Evolutionary conservation across 305 asterid genomes (phyloP), one percentile per base, ranked within the genome.

Genomic region (Fraxinus greggii): DNA sequence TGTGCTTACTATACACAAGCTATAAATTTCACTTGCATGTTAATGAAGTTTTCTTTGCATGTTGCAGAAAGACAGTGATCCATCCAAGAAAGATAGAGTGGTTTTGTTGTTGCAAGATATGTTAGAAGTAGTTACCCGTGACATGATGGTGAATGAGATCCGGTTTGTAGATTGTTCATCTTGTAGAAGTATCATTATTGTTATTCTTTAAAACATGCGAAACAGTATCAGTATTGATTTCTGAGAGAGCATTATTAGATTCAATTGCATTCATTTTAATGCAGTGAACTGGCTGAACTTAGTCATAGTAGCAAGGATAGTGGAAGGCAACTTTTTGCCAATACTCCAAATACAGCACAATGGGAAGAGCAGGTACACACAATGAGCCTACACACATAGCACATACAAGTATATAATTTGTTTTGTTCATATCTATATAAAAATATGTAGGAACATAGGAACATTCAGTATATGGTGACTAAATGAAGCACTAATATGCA

Each of bases 51-150:
- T 85, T 76, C 76, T 80, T 80, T 72, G 29, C 80, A 72, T 86
- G 83, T 51, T 87, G 89, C 97, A 97, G 99, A 93, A 89, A 89
- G 93, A 90, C 72, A 84, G 89, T 54, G 93, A 97, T 79, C 94
- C 95, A 82, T 85, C 97, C 88, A 89, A 86, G 94, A 92, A 90
- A 90, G 93, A 91, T 75, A 86, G 85, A 59, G 97, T 95, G 87
- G 99, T 97, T 86, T 84, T 97, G 82, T 84, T 93, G 86, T 90
- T 97, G 87, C 99, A 97, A 86, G 99, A 97, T 89, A 93, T 97
- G 95, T 80, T 95, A 83, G 98, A 97, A 90, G 91, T 97, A 72
- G 95, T 95, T 79, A 93, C 97, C 83, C 95, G 95, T 75, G 99
- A 97, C 84, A 97, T 97, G 97, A 93, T 97, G 97, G 94, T 89